Base-by-base conservation (phyloP, 768 basidiomycete genomes). In the Suillus americanus region DNA sequence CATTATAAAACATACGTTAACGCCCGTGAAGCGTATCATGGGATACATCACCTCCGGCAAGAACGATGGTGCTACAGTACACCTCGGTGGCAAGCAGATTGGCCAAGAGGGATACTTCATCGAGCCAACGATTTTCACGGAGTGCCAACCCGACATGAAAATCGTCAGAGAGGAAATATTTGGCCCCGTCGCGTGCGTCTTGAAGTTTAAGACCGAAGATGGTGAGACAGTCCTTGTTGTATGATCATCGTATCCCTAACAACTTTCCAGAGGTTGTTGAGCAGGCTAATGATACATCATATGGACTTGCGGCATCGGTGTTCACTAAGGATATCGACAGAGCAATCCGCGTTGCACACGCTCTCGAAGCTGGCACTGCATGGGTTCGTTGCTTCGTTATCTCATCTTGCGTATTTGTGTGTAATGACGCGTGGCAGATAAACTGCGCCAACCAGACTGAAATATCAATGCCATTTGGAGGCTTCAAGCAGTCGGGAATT, bases 401-500 rank as follows among this genome's bases (percentile, higher is more conserved):
- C 38, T 48, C 20, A 18, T 53, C 20, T 16, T 20, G 35, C 9
- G 23, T 20, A 2, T 20, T 57, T n/a, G 6, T 57, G 25, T 28
- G 33, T 53, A 41, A n/a, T 18, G 28, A 40, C 13, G n/a, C 12
- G 28, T 54, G 25, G 5, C 30, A 80, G 81, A 74, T 83, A 61
- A 84, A 84, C 73, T 82, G 79, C 56, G 71, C 74, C 40, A 80
- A 81, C 71, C 68, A 70, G 56, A 72, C 84, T 16, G 79, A 86
- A 68, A 72, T 81, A 18, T 75, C 79, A 61, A 77, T 89, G 50
- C 89, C 89, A 9, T 90, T 89, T 71, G 88, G 89, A 60, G 89
- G 89, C 51, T 91, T 80, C 82, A 91, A 90, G 81, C 86, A 89
- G 74, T 86, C 84, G 37, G 90, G 89, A 63, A 84, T 90, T 64